Conservation (phyloP, 345 rosid species). For the Gossypium bickii region DNA sequence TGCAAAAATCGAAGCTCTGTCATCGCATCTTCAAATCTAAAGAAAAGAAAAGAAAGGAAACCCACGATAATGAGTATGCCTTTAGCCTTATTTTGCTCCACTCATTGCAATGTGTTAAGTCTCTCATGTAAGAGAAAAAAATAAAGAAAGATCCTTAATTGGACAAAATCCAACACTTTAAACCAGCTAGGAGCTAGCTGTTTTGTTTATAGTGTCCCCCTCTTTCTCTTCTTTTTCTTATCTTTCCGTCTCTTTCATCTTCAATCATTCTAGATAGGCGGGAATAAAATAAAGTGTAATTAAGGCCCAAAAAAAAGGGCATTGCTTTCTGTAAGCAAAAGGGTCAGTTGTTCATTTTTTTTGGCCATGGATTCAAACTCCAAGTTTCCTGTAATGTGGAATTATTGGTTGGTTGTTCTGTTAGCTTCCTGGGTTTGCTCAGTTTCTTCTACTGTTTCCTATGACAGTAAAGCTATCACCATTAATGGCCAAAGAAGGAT, state of each 20-base stretch:
- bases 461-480: conserved; percentile 72
- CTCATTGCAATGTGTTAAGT: background rate
- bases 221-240: background rate
- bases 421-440: conserved; percentile 37
- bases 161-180: conserved; percentile 1
- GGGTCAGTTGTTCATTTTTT: background rate
- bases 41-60: background rate
- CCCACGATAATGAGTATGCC: background rate
- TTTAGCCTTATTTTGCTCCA: conserved; percentile 11
- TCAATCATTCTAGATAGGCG: conserved; percentile 7
- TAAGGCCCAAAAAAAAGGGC: conserved; percentile 19
- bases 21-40: too few species aligned
- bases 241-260: conserved; percentile 21
- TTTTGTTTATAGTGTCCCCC: conserved; percentile 13
- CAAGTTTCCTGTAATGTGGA: conserved; percentile 45
- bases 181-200: conserved; percentile 21
- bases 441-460: conserved; percentile 69
- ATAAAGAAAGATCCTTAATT: background rate
- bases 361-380: conserved; percentile 33
- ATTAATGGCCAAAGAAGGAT: conserved; percentile 89
- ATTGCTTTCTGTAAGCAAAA: conserved; percentile 29
- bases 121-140: conserved; percentile 13
- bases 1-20: conserved; percentile 6
- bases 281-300: conserved; percentile 38
- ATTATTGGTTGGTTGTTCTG: conserved; percentile 34